phyloP scores from a whole-genome alignment of 2,329 filamentous ascomycete genomes.

The Fusarium buharicum region DNA sequence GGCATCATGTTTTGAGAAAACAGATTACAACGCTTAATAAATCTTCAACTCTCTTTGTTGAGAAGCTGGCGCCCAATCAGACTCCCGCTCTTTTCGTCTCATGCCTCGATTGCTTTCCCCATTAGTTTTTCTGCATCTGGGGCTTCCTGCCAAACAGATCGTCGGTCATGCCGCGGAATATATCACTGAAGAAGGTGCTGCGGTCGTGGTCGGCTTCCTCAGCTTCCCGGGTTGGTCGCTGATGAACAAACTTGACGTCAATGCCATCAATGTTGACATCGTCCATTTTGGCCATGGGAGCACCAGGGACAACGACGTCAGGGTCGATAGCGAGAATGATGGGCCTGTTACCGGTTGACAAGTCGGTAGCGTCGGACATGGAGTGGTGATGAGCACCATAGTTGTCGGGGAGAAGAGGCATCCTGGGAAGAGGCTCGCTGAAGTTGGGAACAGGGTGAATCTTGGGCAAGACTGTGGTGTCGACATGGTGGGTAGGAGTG shows the following conservation, averaged over 20 bases:
- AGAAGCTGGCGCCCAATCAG: slow-evolving; percentile 15
- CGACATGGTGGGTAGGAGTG: slow-evolving; percentile 55
- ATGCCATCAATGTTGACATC: slow-evolving; percentile 66
- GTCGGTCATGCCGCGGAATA: slow-evolving; percentile 68
- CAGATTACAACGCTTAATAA: slow-evolving; percentile 42
- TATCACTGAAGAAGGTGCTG: slow-evolving; percentile 61
- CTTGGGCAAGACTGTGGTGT: slow-evolving; percentile 65
- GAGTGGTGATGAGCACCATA: slow-evolving; percentile 56
- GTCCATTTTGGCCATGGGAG: slow-evolving; percentile 67
- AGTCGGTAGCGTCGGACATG: slow-evolving; percentile 55
- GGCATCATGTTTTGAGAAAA: slow-evolving; percentile 20
- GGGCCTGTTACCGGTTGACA: slow-evolving; percentile 57
- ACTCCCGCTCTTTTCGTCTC: slow-evolving; percentile 9
- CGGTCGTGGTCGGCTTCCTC: slow-evolving; percentile 35
- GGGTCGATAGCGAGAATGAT: slow-evolving; percentile 68
- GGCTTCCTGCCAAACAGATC: slow-evolving; percentile 51
- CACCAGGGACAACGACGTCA: slow-evolving; percentile 60
- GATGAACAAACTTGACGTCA: slow-evolving; percentile 64
- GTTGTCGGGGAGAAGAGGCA: slow-evolving; percentile 71
- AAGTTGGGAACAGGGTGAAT: slow-evolving; percentile 48
- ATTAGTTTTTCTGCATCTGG: slow-evolving; percentile 24
- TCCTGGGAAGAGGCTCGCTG: slow-evolving; percentile 58
- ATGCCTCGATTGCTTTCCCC: not conserved
- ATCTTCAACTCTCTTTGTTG: slow-evolving; percentile 21
- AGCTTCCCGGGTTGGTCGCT: slow-evolving; percentile 47